phyloP scores from a whole-genome alignment of 306 rosid genomes.

The Oemleria cerasiformis region DNA sequence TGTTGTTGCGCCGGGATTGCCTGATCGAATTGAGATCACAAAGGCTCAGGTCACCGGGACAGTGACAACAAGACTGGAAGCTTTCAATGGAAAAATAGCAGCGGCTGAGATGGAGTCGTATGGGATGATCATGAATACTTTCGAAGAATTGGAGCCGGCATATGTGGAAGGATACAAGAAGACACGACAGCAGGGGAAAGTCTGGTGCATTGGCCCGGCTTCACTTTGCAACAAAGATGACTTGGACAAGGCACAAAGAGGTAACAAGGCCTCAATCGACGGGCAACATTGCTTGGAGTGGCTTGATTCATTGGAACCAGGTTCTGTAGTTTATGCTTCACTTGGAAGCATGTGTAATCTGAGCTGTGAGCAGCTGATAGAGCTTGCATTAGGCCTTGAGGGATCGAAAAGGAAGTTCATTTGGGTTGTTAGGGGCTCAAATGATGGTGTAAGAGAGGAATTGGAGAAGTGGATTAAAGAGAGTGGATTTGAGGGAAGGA shows the following conservation, averaged over 20 bases:
- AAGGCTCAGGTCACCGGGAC: slow-evolving; percentile 12
- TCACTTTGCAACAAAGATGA: slow-evolving; percentile 31
- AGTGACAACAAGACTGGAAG: neutral
- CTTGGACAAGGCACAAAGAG: slow-evolving; percentile 56
- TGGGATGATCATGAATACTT: slow-evolving; percentile 31
- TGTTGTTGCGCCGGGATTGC: slow-evolving; percentile 20
- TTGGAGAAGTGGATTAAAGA: too few relatives aligned
- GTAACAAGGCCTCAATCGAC: slow-evolving; percentile 34
- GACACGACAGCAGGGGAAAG: slow-evolving; percentile 24
- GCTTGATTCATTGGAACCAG: slow-evolving; percentile 44
- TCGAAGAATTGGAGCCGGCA: slow-evolving; percentile 43
- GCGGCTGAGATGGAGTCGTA: slow-evolving; percentile 18
- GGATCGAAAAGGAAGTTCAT: slow-evolving; percentile 27
- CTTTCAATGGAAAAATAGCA: neutral
- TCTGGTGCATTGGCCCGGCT: slow-evolving; percentile 55
- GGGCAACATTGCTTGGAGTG: slow-evolving; percentile 32
- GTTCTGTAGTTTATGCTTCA: slow-evolving; percentile 51
- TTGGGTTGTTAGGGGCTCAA: slow-evolving; percentile 25
- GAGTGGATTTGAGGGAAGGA: too few relatives aligned
- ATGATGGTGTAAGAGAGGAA: too few relatives aligned
- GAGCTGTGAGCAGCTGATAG: slow-evolving; percentile 7
- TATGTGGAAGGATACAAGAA: slow-evolving; percentile 42
- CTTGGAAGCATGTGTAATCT: slow-evolving; percentile 34
- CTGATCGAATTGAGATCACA: slow-evolving; percentile 18
- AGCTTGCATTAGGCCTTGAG: slow-evolving; percentile 33